A percentile compares a stretch with the other conserved stretches of the same genome.
Evolutionary conservation across 768 basidiomycete genomes (phyloP).

Genomic region (Asterophora parasitica): DNA sequence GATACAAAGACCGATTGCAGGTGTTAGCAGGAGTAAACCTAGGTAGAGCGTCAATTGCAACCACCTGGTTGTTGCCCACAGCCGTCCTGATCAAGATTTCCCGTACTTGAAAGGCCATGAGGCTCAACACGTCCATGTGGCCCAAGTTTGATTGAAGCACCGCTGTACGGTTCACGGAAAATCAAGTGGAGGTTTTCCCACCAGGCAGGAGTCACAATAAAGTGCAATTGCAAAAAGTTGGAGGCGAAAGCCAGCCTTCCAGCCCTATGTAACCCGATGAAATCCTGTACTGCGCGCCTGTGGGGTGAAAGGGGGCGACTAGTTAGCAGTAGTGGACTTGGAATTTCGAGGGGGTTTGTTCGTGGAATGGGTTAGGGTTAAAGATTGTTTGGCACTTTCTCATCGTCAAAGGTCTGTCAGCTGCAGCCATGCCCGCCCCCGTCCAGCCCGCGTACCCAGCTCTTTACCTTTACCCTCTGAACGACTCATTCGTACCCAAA

Average conservation of each 20-base stretch:
- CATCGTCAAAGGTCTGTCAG: slow-evolving; percentile 15
- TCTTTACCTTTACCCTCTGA: slow-evolving; percentile 83
- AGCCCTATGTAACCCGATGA: not conserved
- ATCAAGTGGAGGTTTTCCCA: no score
- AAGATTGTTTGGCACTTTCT: slow-evolving; percentile 14
- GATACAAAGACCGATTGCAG: no score
- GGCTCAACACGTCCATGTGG: no score
- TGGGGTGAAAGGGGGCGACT: no score
- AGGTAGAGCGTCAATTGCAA: no score
- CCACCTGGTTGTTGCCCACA: not conserved
- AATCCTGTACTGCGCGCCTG: not conserved
- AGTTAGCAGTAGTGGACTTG: no score
- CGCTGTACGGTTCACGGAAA: no score
- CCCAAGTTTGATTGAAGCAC: no score
- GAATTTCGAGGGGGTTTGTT: no score
- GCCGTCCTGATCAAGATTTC: not conserved
- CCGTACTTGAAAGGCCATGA: no score
- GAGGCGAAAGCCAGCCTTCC: not conserved
- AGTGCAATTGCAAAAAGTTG: not conserved
- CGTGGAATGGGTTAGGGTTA: slow-evolving; percentile 11
- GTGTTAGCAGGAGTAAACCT: no score
- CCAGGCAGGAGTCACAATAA: no score
- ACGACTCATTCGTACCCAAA: slow-evolving; percentile 92
- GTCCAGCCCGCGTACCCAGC: slow-evolving; percentile 32
- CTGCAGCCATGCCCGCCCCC: slow-evolving; percentile 25